Percentiles rank a stretch among this genome's conserved stretches.
Conservation (phyloP, 2,329 filamentous ascomycete genomes). For the Lachnellula arida region DNA sequence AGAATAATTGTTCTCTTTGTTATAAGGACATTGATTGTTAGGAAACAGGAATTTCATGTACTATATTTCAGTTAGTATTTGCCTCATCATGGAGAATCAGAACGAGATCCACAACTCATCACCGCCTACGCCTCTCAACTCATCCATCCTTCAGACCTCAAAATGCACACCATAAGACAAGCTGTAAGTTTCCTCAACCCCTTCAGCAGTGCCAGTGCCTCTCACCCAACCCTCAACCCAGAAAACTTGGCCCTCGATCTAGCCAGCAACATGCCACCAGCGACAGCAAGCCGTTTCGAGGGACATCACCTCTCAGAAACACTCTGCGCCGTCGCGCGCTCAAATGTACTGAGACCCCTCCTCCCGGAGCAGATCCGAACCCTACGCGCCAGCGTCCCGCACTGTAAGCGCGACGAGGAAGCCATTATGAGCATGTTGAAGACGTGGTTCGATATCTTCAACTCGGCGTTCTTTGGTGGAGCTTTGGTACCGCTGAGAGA, state of each 20-base stretch:
- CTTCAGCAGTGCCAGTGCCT: neutral
- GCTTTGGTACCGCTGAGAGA: neutral
- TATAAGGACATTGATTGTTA: too few species aligned
- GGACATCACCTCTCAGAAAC: neutral
- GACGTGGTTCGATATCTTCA: neutral
- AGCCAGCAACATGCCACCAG: neutral
- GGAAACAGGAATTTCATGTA: too few species aligned
- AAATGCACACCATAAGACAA: too few species aligned
- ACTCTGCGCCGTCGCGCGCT: neutral
- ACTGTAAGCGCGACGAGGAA: neutral
- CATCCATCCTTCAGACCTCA: too few species aligned
- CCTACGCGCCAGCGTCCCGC: neutral
- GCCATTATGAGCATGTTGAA: neutral
- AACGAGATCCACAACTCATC: too few species aligned
- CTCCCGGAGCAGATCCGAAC: neutral
- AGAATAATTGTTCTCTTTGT: too few species aligned
- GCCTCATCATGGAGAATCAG: too few species aligned
- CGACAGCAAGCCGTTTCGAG: neutral
- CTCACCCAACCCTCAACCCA: neutral
- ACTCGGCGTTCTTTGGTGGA: neutral
- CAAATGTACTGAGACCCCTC: neutral
- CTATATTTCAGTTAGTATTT: too few species aligned
- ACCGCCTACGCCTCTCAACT: too few species aligned
- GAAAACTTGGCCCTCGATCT: neutral
- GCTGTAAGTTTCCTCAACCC: too few species aligned